Evolutionary conservation across 2,329 filamentous ascomycete species (phyloP).

Genomic region (Fusarium ramigenum): DNA sequence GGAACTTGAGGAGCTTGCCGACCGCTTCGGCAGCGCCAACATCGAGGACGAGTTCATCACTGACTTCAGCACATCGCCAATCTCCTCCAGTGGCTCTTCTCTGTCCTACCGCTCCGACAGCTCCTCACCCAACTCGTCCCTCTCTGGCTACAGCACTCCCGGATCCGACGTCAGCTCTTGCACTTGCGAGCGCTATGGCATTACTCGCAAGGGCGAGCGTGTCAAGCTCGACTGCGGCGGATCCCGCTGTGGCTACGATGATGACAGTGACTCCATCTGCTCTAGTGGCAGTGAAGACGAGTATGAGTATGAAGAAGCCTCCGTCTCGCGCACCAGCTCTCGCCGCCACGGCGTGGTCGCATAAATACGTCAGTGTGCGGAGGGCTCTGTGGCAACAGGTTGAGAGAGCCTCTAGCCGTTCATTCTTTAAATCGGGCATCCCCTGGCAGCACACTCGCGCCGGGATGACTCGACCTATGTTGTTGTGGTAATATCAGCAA

Average conservation of each 20-base stretch:
- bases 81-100: constrained; percentile 75
- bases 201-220: constrained; percentile 90
- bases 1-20: constrained; percentile 80
- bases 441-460: constrained; percentile 42
- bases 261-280: constrained; percentile 71
- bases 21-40: constrained; percentile 73
- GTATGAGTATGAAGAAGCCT: constrained; percentile 58
- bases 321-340: constrained; percentile 58
- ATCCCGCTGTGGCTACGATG: constrained; percentile 82
- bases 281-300: constrained; percentile 74
- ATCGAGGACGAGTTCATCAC: constrained; percentile 66
- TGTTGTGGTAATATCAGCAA: constrained; percentile 46
- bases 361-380: constrained; percentile 39
- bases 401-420: constrained; percentile 47
- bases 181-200: constrained; percentile 95
- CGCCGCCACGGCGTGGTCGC: constrained; percentile 72
- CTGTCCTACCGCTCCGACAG: constrained; percentile 78
- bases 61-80: constrained; percentile 66
- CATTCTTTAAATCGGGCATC: constrained; percentile 47
- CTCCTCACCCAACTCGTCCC: constrained; percentile 76
- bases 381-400: constrained; percentile 32
- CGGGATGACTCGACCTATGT: constrained; percentile 43
- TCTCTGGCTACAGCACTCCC: constrained; percentile 82
- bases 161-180: constrained; percentile 81
- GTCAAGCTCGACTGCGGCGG: constrained; percentile 97